These are phyloP conservation scores for Fraxinus baroniana DNA, from an alignment of 305 asterid species.

Conservation along the genomic window DNA sequence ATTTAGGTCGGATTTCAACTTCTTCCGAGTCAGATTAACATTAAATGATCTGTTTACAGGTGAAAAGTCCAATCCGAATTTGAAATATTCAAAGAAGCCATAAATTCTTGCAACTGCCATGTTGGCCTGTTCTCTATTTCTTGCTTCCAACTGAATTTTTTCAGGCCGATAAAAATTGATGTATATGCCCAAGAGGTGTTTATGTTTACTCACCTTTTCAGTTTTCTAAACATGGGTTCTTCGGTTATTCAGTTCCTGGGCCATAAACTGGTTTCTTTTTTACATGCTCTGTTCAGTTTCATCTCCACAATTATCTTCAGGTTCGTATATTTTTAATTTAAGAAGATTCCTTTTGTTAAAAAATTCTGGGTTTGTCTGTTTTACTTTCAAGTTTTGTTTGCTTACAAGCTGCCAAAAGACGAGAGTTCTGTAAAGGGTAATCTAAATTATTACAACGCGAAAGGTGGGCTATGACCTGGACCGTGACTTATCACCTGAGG, in stretches of 20 bases:
- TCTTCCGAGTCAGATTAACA: slow-evolving; percentile 34
- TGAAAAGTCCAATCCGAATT: slow-evolving; percentile 46
- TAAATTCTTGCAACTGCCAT: slow-evolving; percentile 31
- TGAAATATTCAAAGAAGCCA: slow-evolving; percentile 52
- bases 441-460: slow-evolving; percentile 7
- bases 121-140: slow-evolving; percentile 21
- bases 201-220: slow-evolving; percentile 1
- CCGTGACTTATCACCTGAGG: no score
- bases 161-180: slow-evolving; percentile 14
- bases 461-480: no score
- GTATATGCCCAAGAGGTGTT: slow-evolving; percentile 9
- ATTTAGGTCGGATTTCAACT: slow-evolving; percentile 71
- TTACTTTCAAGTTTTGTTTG: neutral
- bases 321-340: slow-evolving; percentile 19
- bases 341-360: neutral
- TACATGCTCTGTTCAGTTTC: slow-evolving; percentile 43
- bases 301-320: slow-evolving; percentile 46
- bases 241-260: slow-evolving; percentile 28
- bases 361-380: neutral
- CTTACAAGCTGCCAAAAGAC: slow-evolving; percentile 37
- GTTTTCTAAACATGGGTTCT: slow-evolving; percentile 46
- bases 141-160: slow-evolving; percentile 39
- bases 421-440: slow-evolving; percentile 17
- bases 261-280: slow-evolving; percentile 34
- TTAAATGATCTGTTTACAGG: slow-evolving; percentile 35